phyloP scores from a whole-genome alignment of 2,329 filamentous ascomycete genomes.

The Cladosporium sp. region DNA sequence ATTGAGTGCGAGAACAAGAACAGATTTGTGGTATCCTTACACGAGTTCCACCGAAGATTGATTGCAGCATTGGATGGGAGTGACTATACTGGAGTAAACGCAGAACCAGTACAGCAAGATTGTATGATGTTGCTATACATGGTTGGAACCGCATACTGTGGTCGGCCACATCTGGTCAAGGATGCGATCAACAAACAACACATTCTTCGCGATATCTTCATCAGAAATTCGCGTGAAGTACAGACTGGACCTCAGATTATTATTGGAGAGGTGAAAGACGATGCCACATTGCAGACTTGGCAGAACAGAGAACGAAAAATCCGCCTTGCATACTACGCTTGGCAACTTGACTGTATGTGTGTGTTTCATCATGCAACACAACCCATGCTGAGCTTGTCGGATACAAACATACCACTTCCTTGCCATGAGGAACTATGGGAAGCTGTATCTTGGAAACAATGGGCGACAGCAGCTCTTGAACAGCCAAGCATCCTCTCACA shows the following conservation, averaged over 20 bases:
- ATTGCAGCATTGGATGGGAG: not conserved
- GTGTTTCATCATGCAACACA: slow-evolving; percentile 15
- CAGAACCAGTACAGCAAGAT: not conserved
- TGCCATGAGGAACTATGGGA: slow-evolving; percentile 27
- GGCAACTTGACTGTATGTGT: slow-evolving; percentile 14
- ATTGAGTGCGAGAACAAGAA: not conserved
- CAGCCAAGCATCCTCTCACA: not conserved
- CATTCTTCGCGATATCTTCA: too few species aligned
- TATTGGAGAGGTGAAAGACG: not conserved
- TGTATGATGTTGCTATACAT: not conserved
- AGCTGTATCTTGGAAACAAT: not conserved
- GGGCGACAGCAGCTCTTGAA: not conserved
- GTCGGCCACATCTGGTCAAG: not conserved
- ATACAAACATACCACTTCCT: slow-evolving; percentile 22
- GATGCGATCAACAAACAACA: too few species aligned
- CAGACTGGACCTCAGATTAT: too few species aligned
- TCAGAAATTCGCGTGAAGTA: too few species aligned
- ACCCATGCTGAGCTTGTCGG: slow-evolving; percentile 17
- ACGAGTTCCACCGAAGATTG: slow-evolving; percentile 15
- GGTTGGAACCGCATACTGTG: not conserved
- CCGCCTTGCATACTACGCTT: slow-evolving; percentile 24
- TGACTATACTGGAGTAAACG: not conserved
- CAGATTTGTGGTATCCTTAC: slow-evolving; percentile 10
- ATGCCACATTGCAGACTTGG: not conserved
- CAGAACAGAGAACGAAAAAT: not conserved